Percentiles rank a stretch among this genome's conserved stretches.
Conservation (phyloP, 73 alveolate species). For the Paramecium sonneborni region DNA sequence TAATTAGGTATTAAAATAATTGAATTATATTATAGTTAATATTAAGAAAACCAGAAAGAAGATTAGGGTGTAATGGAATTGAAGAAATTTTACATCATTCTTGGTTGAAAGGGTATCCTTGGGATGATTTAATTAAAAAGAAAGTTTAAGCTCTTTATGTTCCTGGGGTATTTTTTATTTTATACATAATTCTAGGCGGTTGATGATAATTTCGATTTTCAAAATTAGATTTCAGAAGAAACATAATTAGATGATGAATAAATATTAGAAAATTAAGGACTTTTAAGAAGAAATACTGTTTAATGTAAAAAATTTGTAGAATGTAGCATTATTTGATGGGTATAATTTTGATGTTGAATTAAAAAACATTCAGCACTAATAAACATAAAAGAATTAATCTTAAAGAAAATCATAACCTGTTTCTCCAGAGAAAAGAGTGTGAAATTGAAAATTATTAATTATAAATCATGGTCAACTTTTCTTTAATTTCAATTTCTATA, state of each 20-base stretch:
- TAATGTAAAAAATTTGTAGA: not conserved
- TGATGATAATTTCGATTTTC: conserved; percentile 53
- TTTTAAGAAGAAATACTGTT: conserved; percentile 37
- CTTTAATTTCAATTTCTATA: not conserved
- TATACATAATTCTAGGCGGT: conserved; percentile 4
- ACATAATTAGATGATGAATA: conserved; percentile 35
- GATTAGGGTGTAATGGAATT: conserved; percentile 82
- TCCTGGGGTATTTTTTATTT: conserved; percentile 51
- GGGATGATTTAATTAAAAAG: conserved; percentile 79
- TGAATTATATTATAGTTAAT: not conserved
- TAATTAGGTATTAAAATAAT: conserved; percentile 64
- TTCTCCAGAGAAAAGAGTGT: conserved; percentile 42
- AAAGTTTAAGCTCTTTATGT: conserved; percentile 67
- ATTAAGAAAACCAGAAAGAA: conserved; percentile 73
- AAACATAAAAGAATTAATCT: conserved; percentile 24
- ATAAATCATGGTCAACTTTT: not conserved
- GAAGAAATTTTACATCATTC: conserved; percentile 76
- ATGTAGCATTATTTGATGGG: conserved; percentile 42
- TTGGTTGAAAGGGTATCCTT: conserved; percentile 79
- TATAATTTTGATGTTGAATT: conserved; percentile 26
- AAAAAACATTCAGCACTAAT: conserved; percentile 6
- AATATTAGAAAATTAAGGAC: not conserved
- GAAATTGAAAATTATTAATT: not conserved
- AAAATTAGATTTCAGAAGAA: conserved; percentile 41
- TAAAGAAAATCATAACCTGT: conserved; percentile 59